Evolutionary conservation across 176 grass and related monocot species (phyloP), one percentile per base, ranked within the genome.

Genomic region (Rhynchospora tenuis): DNA sequence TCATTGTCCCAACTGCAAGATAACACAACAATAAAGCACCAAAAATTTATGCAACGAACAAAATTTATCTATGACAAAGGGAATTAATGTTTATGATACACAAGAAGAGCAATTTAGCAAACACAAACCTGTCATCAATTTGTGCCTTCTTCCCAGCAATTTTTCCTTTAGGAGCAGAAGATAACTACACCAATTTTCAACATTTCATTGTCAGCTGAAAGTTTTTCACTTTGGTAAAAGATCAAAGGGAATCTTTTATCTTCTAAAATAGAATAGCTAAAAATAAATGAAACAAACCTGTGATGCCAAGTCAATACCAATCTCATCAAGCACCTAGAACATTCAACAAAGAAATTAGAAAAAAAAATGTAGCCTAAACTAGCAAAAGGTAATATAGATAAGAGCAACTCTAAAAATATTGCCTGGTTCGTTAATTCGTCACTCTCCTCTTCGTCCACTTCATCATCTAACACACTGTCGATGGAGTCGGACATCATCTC

Each of bases 241-340:
- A 88, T 50, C 6, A 73, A 70, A 20, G 23, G 22, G 5, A 88
- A 61, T 68, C 6, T 83, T 38, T 22, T 55, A 80, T 23, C 54
- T 19, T 17, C 6, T 63, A 70, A 89, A 33, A 64, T 28, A 89
- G 16, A 57, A 64, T 66, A 67, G 12, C 31, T 12, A 75, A 31
- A 75, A 7, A 57, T 19, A 83, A 56, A 63, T 66, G 56, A 63
- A 90, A 48, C 17, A 80, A 78, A 99, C 96, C 89, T 99, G 93
- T 68, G 96, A 95, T 78, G 96, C 93, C 84, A 99, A 61, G 59
- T 99, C 96, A 81, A 99, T 55, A 62, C 96, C 93, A 79, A 99
- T 99, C 89, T 99, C 93, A 88, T 99, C 96, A 24, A 99, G 83
- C 46, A 99, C 96, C 96, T 99, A 91, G 83, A 85, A 87, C 38